phyloP scores from a whole-genome alignment of 306 rosid genomes.

The Medicago arabica region DNA sequence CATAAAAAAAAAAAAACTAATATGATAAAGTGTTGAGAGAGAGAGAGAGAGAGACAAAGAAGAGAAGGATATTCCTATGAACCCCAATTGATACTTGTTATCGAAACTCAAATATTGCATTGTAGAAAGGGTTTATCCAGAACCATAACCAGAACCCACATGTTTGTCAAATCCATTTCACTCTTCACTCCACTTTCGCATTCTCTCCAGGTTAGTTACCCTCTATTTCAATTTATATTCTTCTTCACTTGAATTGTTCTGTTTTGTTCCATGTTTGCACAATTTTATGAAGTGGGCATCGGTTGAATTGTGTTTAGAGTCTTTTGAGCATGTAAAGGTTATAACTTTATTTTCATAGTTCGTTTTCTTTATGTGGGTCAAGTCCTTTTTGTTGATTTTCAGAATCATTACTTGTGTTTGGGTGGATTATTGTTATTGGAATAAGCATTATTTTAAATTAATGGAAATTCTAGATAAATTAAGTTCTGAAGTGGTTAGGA shows the following conservation, averaged over 20 bases:
- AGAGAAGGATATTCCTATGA: slow-evolving; percentile 44
- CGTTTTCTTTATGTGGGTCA: slow-evolving; percentile 14
- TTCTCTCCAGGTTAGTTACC: slow-evolving; percentile 40
- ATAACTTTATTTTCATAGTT: slow-evolving; percentile 11
- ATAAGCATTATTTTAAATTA: too few relatives aligned
- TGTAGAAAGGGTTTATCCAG: slow-evolving; percentile 34
- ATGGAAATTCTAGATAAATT: not conserved
- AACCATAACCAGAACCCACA: slow-evolving; percentile 34
- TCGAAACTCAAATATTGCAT: slow-evolving; percentile 11
- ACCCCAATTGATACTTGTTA: not conserved
- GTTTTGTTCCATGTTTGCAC: slow-evolving; percentile 1
- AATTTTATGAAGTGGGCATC: slow-evolving; percentile 16
- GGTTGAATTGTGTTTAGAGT: slow-evolving; percentile 15
- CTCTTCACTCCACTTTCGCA: slow-evolving; percentile 4
- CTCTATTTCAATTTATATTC: not conserved
- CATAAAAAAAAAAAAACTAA: too few relatives aligned
- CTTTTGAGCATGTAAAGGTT: slow-evolving; percentile 1
- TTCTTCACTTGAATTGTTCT: slow-evolving; percentile 9
- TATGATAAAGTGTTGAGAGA: too few relatives aligned
- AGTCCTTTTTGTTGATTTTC: slow-evolving; percentile 1
- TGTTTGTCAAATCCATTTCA: slow-evolving; percentile 21
- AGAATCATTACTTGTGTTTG: too few relatives aligned
- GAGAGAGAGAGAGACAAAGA: not conserved
- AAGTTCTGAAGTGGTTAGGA: too few relatives aligned
- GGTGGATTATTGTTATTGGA: not conserved